phyloP scores from a whole-genome alignment of 23 red algal species.

The Chondrus crispus region DNA sequence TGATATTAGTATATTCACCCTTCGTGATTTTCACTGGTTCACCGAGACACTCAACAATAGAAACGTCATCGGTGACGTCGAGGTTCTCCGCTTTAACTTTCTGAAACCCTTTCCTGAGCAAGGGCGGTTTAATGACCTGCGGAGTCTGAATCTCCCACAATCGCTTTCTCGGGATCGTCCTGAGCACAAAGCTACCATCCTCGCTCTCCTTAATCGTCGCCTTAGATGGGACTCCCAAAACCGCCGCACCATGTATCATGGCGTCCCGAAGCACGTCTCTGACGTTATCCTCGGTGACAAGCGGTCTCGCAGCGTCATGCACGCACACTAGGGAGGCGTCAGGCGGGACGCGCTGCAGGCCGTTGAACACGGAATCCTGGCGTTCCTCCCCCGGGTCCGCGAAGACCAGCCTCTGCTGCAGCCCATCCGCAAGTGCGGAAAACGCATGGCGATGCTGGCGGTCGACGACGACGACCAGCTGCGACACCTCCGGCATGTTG shows the following conservation, averaged over 20 bases:
- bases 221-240: conserved; percentile 89
- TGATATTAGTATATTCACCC: conserved; percentile 99
- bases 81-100: conserved; percentile 48
- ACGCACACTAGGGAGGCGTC: conserved; percentile 73
- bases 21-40: conserved; percentile 85
- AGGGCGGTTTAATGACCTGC: conserved; percentile 68
- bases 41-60: conserved; percentile 84
- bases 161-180: conserved; percentile 79
- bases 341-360: conserved; percentile 9
- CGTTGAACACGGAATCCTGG: conserved; percentile 88
- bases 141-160: conserved; percentile 99
- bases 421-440: neutral
- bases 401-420: conserved; percentile 46
- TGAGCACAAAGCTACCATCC: conserved; percentile 86
- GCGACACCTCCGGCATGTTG: conserved; percentile 65
- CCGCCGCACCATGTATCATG: conserved; percentile 80
- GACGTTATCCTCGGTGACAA: conserved; percentile 66
- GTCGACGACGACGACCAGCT: conserved; percentile 81
- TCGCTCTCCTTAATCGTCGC: conserved; percentile 96
- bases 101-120: conserved; percentile 84
- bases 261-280: conserved; percentile 81
- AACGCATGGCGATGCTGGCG: conserved; percentile 36
- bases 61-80: conserved; percentile 93
- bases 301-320: conserved; percentile 91
- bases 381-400: conserved; percentile 94